Base-by-base conservation (phyloP, 192 early-diverging fungal species). In the Funneliformis geosporum region DNA sequence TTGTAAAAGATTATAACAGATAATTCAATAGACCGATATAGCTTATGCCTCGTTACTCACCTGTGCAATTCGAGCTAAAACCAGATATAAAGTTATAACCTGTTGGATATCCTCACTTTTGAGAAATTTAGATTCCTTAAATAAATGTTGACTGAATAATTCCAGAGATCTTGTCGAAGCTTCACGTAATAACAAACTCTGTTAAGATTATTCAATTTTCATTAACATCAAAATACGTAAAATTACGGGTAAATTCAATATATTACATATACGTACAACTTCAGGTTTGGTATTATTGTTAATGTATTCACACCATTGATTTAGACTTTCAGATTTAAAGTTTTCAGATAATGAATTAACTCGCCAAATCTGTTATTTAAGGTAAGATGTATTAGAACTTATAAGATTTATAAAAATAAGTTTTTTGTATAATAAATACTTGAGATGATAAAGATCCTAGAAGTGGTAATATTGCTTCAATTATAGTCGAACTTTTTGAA, bases 291-390 rank as follows among this genome's bases (percentile, higher is more conserved):
- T 76, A 43, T 76, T 62, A 40, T 61, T 62, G 8, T 76, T 18
- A 42, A 62, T 62, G 42, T 76, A 42, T 62, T 76, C n/a, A n/a
- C 39, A 23, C 74, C 74, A 76, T 76, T 76, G 28, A 25, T 60
- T 62, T 4, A 76, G 61, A 40, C 55, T 21, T n/a, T 42, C 21
- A 4, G 59, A 62, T 40, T 61, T 76, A 9, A 76, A 14, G 8
- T 76, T 60, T n/a, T 18, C 4, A 39, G 55, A n/a, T 10, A 62
- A 33, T 40, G 70, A 72, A 28, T 44, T 16, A 47, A 62, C 74
- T 16, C 62, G 21, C 74, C 70, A 72, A 47, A 72, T 72, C 70
- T 72, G 44, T 44, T 47, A 46, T 25, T 25, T 2, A 46, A n/a
- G 33, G 0, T 33, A n/a, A 25, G 8, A 21, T 21, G 23, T 62